phyloP scores from a whole-genome alignment of 2,329 filamentous ascomycete genomes.

The Chaetomiaceae sp. region DNA sequence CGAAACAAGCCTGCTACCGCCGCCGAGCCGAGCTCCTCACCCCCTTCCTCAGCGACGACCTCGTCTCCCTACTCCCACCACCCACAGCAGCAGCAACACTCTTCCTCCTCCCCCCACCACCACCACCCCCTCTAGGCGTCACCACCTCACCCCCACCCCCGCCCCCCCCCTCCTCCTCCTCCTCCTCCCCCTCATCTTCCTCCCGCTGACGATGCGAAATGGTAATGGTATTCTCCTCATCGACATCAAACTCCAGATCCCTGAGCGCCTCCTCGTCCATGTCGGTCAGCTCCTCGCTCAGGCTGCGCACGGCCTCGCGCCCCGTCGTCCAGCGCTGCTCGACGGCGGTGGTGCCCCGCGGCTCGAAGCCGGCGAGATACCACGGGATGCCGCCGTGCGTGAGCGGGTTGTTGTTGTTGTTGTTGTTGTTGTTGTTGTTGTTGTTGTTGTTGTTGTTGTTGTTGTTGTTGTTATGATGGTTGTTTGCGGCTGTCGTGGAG shows the following conservation, averaged over 20 bases:
- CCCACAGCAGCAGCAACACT: too few relatives aligned
- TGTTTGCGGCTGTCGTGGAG: too few relatives aligned
- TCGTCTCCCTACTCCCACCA: too few relatives aligned
- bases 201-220: constrained; percentile 10
- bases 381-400: constrained; percentile 75
- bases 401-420: constrained; percentile 46
- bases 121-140: too few relatives aligned
- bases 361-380: constrained; percentile 79
- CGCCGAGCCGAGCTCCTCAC: too few relatives aligned
- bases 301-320: constrained; percentile 44
- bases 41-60: too few relatives aligned
- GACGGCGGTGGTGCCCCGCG: constrained; percentile 70
- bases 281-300: constrained; percentile 85
- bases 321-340: constrained; percentile 60
- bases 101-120: too few relatives aligned
- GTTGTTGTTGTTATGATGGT: background rate
- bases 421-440: too few relatives aligned
- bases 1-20: too few relatives aligned
- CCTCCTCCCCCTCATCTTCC: background rate
- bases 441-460: background rate
- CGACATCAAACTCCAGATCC: constrained; percentile 54
- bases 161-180: too few relatives aligned
- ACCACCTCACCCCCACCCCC: too few relatives aligned
- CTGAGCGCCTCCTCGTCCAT: constrained; percentile 86
- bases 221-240: constrained; percentile 39